These are phyloP conservation scores for Coemansia asiatica DNA, from an alignment of 192 early-diverging fungal species.

Conservation along the genomic window DNA sequence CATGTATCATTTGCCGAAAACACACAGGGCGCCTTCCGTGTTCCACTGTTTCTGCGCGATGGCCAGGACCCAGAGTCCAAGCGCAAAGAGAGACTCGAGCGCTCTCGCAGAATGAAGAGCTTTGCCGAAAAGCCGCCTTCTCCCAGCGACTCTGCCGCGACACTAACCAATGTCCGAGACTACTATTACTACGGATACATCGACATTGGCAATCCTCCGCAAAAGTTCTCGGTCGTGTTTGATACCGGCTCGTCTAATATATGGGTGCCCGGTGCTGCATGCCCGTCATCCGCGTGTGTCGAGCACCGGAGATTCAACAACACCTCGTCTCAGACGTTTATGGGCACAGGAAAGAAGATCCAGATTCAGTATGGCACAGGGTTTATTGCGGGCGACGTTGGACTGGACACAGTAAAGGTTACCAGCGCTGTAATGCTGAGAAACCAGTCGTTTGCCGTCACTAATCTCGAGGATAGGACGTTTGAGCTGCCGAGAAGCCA, in stretches of 20 bases:
- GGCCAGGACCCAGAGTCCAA: constrained; percentile 51
- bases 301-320: constrained; percentile 82
- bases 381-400: constrained; percentile 89
- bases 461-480: constrained; percentile 44
- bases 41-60: constrained; percentile 45
- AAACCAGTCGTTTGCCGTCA: constrained; percentile 53
- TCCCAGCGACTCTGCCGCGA: constrained; percentile 10
- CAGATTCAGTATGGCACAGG: constrained; percentile 94
- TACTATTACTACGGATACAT: constrained; percentile 74
- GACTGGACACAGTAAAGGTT: constrained; percentile 61
- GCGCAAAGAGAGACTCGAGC: constrained; percentile 38
- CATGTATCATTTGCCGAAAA: constrained; percentile 25
- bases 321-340: constrained; percentile 65
- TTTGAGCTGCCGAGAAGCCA: constrained; percentile 47
- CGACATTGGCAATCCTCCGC: constrained; percentile 65
- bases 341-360: constrained; percentile 61
- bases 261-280: constrained; percentile 72
- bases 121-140: constrained; percentile 25
- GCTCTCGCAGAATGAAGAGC: constrained; percentile 37
- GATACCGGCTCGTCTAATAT: constrained; percentile 73
- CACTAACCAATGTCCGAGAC: constrained; percentile 42
- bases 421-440: constrained; percentile 31
- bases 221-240: constrained; percentile 68
- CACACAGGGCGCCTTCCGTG: constrained; percentile 28
- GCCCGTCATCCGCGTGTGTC: constrained; percentile 70